These are phyloP conservation scores for Glycyrrhiza uralensis DNA, from an alignment of 306 rosid species.

Conservation along the genomic window DNA sequence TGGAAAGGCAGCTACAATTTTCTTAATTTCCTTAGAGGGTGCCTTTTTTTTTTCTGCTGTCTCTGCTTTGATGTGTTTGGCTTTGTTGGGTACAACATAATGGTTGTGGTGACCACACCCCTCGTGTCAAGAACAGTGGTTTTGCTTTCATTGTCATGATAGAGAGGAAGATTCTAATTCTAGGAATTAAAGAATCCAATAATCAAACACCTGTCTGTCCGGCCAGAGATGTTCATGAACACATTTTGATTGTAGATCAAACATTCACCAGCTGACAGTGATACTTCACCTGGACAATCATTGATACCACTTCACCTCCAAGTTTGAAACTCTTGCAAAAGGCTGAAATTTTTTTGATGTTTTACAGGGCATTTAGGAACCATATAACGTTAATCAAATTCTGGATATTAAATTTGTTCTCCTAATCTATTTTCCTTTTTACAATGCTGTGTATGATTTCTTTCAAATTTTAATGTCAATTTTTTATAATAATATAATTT, in stretches of 20 bases:
- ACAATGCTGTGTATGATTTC: too few relatives aligned
- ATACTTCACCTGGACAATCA: conserved; percentile 15
- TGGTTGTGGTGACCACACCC: conserved; percentile 27
- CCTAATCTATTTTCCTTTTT: too few relatives aligned
- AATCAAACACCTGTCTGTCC: conserved; percentile 18
- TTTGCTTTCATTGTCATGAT: conserved; percentile 22
- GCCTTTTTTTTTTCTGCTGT: background rate
- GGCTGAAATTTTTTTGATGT: background rate
- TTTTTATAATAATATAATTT: too few relatives aligned
- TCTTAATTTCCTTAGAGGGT: background rate
- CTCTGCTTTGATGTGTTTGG: conserved; percentile 19
- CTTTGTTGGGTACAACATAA: conserved; percentile 40
- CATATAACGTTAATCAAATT: too few relatives aligned
- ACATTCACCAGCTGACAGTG: conserved; percentile 29
- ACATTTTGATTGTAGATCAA: conserved; percentile 27
- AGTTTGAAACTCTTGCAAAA: background rate
- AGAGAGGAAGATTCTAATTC: conserved; percentile 10
- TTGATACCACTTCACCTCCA: background rate
- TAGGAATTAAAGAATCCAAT: conserved; percentile 15
- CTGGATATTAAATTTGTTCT: too few relatives aligned
- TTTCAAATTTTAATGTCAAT: too few relatives aligned
- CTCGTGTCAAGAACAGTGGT: conserved; percentile 38
- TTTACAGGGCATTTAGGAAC: too few relatives aligned
- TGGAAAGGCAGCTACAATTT: conserved; percentile 25
- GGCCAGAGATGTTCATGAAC: background rate